A percentile compares a stretch with the other conserved stretches of the same genome.
phyloP scores from a whole-genome alignment of 192 early-diverging fungal genomes.

The Backusella sp. region DNA sequence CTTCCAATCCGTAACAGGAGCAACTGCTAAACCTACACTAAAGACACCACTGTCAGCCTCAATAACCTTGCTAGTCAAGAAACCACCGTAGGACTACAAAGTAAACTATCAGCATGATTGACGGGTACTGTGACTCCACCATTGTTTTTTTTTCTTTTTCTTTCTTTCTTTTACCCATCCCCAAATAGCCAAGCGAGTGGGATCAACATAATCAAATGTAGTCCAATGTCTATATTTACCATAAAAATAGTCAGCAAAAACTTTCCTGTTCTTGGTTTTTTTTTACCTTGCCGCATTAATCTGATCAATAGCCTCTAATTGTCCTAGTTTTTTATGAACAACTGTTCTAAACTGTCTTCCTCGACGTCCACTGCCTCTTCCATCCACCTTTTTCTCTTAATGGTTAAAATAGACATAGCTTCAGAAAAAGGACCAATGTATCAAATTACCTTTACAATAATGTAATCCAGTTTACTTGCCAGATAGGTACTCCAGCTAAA shows the following conservation, averaged over 20 bases:
- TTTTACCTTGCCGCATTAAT: slow-evolving; percentile 71
- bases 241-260: not conserved
- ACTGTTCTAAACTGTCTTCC: slow-evolving; percentile 77
- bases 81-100: slow-evolving; percentile 89
- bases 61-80: slow-evolving; percentile 76
- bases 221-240: slow-evolving; percentile 43
- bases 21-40: slow-evolving; percentile 86
- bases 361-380: slow-evolving; percentile 83
- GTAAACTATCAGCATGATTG: not conserved
- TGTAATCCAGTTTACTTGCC: slow-evolving; percentile 60
- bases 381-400: slow-evolving; percentile 56
- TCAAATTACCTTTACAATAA: slow-evolving; percentile 53
- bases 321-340: slow-evolving; percentile 78
- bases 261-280: too few species aligned
- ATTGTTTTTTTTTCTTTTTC: too few species aligned
- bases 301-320: slow-evolving; percentile 82
- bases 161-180: slow-evolving; percentile 68
- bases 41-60: slow-evolving; percentile 85
- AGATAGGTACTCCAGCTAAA: slow-evolving; percentile 71
- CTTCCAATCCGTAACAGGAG: slow-evolving; percentile 93
- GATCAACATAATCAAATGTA: slow-evolving; percentile 73
- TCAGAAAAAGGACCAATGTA: not conserved
- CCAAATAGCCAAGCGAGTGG: slow-evolving; percentile 84
- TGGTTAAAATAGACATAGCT: not conserved
- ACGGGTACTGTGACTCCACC: not conserved